These are phyloP conservation scores for Brassica balearica DNA, from an alignment of 441 rosid genomes.

Conservation along the genomic window DNA sequence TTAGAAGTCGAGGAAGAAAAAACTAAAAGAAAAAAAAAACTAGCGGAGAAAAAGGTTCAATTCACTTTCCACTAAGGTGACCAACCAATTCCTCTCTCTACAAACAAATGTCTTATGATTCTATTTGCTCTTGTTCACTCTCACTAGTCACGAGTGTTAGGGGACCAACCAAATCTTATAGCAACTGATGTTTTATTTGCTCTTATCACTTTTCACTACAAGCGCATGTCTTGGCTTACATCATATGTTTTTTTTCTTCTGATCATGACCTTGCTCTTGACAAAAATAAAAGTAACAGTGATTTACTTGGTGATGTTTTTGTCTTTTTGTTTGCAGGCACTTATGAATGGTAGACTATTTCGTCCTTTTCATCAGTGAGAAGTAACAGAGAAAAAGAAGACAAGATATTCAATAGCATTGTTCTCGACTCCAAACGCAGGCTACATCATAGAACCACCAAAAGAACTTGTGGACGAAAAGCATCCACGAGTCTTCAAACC, in stretches of 20 bases:
- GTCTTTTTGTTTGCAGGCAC: constrained; percentile 19
- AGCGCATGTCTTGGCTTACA: not conserved
- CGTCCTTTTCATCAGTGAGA: constrained; percentile 50
- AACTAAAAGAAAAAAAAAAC: not conserved
- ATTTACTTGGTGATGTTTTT: not conserved
- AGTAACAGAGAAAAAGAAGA: constrained; percentile 54
- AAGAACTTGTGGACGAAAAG: constrained; percentile 61
- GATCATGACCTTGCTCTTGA: not conserved
- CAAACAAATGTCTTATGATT: not conserved
- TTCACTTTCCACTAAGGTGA: not conserved
- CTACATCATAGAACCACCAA: constrained; percentile 53
- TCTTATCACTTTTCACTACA: not conserved
- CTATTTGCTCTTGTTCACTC: not conserved
- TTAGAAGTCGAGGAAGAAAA: not conserved
- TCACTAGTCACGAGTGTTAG: not conserved
- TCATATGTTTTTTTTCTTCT: not conserved
- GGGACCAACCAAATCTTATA: not conserved
- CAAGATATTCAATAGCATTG: constrained; percentile 60
- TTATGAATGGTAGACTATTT: constrained; percentile 31
- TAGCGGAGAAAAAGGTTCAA: not conserved
- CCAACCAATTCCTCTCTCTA: not conserved
- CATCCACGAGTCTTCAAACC: constrained; percentile 64
- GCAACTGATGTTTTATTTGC: not conserved
- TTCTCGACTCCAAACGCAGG: constrained; percentile 60
- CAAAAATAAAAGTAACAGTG: not conserved